Conservation (phyloP, 305 asterid genomes). For the Withania somnifera region DNA sequence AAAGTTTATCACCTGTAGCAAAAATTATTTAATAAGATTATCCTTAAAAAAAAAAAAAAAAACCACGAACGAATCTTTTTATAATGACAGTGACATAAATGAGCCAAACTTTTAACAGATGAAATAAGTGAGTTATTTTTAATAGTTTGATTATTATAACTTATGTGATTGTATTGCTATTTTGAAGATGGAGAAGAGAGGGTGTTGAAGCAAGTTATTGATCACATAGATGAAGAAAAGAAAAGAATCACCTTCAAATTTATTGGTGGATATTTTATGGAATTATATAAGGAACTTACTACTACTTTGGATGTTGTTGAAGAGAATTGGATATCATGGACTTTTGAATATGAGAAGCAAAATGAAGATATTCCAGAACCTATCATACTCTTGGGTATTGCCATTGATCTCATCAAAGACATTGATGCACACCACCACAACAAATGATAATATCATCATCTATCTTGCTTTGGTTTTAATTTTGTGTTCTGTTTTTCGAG, state of each 20-base stretch:
- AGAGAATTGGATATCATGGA: conserved; percentile 29
- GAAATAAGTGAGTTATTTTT: too few relatives aligned
- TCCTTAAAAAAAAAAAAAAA: too few relatives aligned
- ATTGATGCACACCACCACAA: conserved; percentile 10
- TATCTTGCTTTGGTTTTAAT: not conserved
- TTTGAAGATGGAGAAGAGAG: not conserved
- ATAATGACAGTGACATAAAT: too few relatives aligned
- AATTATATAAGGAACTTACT: conserved; percentile 28
- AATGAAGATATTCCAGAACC: conserved; percentile 31
- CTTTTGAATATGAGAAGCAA: conserved; percentile 44
- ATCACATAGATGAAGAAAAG: conserved; percentile 19
- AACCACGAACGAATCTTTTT: too few relatives aligned
- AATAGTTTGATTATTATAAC: too few relatives aligned
- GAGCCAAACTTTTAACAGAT: too few relatives aligned
- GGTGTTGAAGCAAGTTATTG: not conserved
- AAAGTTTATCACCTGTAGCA: too few relatives aligned
- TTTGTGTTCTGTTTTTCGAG: too few relatives aligned
- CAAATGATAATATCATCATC: not conserved
- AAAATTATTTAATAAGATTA: too few relatives aligned
- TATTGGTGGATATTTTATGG: conserved; percentile 39
- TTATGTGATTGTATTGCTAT: not conserved
- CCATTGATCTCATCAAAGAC: conserved; percentile 3
- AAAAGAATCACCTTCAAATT: conserved; percentile 35
- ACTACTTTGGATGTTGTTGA: conserved; percentile 30
- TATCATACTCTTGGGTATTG: conserved; percentile 13